Percentiles rank a stretch among this genome's conserved stretches.
Conservation (phyloP, 129 eudicot species). For the Mikania micrantha region DNA sequence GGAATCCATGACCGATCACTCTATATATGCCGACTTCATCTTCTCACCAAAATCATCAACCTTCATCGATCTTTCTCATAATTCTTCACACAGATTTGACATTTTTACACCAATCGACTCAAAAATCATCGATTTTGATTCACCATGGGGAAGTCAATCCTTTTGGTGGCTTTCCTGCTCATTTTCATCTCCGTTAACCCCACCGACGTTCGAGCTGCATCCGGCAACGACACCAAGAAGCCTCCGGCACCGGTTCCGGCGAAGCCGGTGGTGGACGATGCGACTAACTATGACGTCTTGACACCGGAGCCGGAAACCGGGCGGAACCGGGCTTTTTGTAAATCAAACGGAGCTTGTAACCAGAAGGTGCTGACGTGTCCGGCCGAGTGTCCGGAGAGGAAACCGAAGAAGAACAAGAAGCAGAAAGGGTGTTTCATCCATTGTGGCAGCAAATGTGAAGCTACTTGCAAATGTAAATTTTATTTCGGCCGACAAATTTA, state of each 20-base stretch:
- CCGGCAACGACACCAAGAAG: slow-evolving; percentile 13
- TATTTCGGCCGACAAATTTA: no score
- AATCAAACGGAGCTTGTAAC: slow-evolving; percentile 34
- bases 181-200: slow-evolving; percentile 35
- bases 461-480: slow-evolving; percentile 71
- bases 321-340: slow-evolving; percentile 47
- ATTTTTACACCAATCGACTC: not conserved
- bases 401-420: slow-evolving; percentile 66
- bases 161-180: slow-evolving; percentile 40
- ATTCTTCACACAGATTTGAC: no score
- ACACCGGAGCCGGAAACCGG: slow-evolving; percentile 34
- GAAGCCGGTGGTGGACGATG: slow-evolving; percentile 22
- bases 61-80: not conserved
- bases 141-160: slow-evolving; percentile 22
- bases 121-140: not conserved
- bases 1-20: slow-evolving; percentile 14
- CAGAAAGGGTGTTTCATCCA: slow-evolving; percentile 60
- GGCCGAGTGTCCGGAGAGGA: slow-evolving; percentile 52
- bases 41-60: slow-evolving; percentile 13
- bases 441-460: slow-evolving; percentile 69
- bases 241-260: not conserved
- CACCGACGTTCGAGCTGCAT: slow-evolving; percentile 23
- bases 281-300: slow-evolving; percentile 30
- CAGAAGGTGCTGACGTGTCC: slow-evolving; percentile 49
- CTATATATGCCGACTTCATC: slow-evolving; percentile 14